Evolutionary conservation across 2,329 filamentous ascomycete species (phyloP), one percentile per base, ranked within the genome.

Genomic region (Ascosphaera aggregata): DNA sequence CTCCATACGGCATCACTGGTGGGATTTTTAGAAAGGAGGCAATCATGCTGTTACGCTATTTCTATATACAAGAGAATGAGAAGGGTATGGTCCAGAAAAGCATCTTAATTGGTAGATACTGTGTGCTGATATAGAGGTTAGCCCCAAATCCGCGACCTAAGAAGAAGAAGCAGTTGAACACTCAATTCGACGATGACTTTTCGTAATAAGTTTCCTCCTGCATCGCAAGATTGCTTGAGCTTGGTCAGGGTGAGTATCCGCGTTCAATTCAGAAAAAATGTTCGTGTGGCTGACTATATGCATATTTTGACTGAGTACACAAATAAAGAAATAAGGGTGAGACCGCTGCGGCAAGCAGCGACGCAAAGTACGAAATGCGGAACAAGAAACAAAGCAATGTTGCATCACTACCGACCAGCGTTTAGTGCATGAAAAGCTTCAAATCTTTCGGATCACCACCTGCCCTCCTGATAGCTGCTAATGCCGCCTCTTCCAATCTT

Each of bases 11-110:
- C 36, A 82, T 82, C 41, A 76, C 84, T 53, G 82, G 85, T 31
- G 86, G 85, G 1, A 76, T 91, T 63, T 81, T 82, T 49, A 72
- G 82, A 36, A 80, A 93, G 51, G 86, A 95, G 52, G 86, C 89
- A 3, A 91, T 98, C 43, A 85, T 86, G 56, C 60, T 98, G 47
- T 65, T 98, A 46, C 70, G 91, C 45, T 75, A 86, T 42, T 98
- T 98, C 58, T 98, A 98, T 55, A 80, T 98, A 22, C 89, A 98
- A 58, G 85, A 98, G 58, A 98, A 98, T 57, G 82, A 80, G 45
- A 80, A 89, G 65, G 81, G 80, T 80, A 61, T 34, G 24, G 30
- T 34, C 19, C 24, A 17, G 15, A 19, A 34, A 32, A 17, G 20
- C 38, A 22, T 24, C 18, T 8, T 9, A 18, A 19, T 9, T 39